Evolutionary conservation across 768 basidiomycete species (phyloP), one percentile per base, ranked within the genome.

Genomic region (Rhodotorula diobovata): DNA sequence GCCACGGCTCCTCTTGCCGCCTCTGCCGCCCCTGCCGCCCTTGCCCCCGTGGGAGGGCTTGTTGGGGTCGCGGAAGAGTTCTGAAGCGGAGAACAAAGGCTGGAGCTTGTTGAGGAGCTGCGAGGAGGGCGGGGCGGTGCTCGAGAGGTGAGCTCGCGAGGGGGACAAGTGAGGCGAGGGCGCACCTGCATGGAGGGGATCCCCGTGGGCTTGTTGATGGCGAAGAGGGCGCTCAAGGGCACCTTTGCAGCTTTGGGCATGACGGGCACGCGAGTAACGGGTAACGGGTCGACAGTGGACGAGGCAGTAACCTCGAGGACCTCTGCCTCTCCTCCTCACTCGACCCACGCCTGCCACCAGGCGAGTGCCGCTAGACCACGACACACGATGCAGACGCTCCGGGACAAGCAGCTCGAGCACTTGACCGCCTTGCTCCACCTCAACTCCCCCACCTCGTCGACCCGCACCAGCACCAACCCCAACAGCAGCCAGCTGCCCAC

Each of bases 131-230:
- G 32, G 16, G 54, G 32, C 10, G 3, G 39, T 1, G 51, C 20
- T 15, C 45, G 60, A 46, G 28, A 37, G 55, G 11, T 34, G 18
- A 48, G 20, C 23, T 23, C 21, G 37, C 2, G 43, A 51, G 28
- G 41, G 21, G 34, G 37, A 15, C 16, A 18, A 41, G 43, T 34
- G 25, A 46, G 32, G 4, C 21, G 34, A 51, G n/a, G 30, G 30
- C 63, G 55, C 18, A 66, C 63, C 25, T 67, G 84, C 95, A 98
- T 98, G 58, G 92, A 94, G 4, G 91, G 89, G 35, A 90, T 89
- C 2, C 95, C 95, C 0, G 92, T 90, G 2, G 96, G 96, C 80
- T 99, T 99, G 61, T 85, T 84, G 51, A 99, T 82, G 2, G 88
- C 95, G 80, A 99, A 94, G 32, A 98, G 82, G 28, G 81, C 81